A percentile compares a stretch with the other conserved stretches of the same genome.
Evolutionary conservation across 768 basidiomycete species (phyloP).

Genomic region (Hysterangium stoloniferum): DNA sequence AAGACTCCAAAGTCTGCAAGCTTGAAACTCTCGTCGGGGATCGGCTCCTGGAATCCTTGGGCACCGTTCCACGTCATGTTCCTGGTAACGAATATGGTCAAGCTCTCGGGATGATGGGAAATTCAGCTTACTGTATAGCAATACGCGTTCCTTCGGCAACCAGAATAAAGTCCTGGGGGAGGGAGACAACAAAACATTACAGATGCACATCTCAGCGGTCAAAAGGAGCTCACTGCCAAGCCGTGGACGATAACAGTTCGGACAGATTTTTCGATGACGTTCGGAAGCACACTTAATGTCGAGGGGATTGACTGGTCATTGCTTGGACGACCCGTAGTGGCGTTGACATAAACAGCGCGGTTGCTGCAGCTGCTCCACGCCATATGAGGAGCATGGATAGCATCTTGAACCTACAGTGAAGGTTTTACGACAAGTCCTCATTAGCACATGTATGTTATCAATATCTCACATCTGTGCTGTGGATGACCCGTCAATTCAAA

Average conservation of each 20-base stretch:
- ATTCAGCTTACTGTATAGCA: constrained; percentile 25
- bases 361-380: constrained; percentile 23
- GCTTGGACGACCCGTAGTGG: constrained; percentile 19
- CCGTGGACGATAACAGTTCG: constrained; percentile 29
- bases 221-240: constrained; percentile 19
- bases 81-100: constrained; percentile 11
- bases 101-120: background rate
- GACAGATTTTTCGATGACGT: constrained; percentile 31
- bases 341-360: constrained; percentile 22
- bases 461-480: constrained; percentile 31
- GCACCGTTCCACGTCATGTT: constrained; percentile 30
- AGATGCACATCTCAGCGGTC: too few relatives aligned
- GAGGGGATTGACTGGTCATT: constrained; percentile 26
- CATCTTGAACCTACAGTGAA: constrained; percentile 26
- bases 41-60: constrained; percentile 30
- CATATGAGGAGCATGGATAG: constrained; percentile 31
- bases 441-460: background rate
- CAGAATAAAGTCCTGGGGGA: constrained; percentile 26
- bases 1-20: constrained; percentile 26
- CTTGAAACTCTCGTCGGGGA: constrained; percentile 25
- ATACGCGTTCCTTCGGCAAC: constrained; percentile 31
- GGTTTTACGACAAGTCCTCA: background rate
- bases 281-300: constrained; percentile 28
- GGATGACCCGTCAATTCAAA: constrained; percentile 1
- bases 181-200: background rate